Conservation (phyloP, 805 yeast species). For the Myxozyma neotropica region DNA sequence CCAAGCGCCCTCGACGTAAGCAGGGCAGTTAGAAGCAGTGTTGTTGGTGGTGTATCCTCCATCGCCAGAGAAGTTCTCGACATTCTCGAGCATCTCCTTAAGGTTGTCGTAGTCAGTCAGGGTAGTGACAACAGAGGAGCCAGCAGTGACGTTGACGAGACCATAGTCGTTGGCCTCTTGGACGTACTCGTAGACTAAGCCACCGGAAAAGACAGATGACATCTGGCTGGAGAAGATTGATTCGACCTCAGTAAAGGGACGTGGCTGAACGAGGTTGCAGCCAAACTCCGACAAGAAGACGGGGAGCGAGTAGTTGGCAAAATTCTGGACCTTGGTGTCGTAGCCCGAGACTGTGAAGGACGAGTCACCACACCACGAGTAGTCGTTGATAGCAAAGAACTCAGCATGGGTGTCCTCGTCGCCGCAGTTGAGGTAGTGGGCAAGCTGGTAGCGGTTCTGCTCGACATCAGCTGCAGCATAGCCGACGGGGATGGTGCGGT, state of each 20-base stretch:
- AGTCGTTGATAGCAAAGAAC: slow-evolving; percentile 91
- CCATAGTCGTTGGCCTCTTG: slow-evolving; percentile 80
- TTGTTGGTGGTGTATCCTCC: slow-evolving; percentile 31
- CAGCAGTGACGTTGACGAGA: slow-evolving; percentile 60
- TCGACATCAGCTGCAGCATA: slow-evolving; percentile 90
- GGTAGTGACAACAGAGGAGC: slow-evolving; percentile 49
- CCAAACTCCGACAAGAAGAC: slow-evolving; percentile 91
- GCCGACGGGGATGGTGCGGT: slow-evolving; percentile 88
- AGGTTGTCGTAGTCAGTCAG: slow-evolving; percentile 64
- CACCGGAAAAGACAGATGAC: slow-evolving; percentile 66
- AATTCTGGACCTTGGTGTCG: slow-evolving; percentile 61
- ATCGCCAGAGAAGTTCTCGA: slow-evolving; percentile 37
- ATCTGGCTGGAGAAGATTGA: slow-evolving; percentile 53
- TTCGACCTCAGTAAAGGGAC: slow-evolving; percentile 82
- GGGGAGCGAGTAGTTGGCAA: slow-evolving; percentile 71
- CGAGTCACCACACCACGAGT: slow-evolving; percentile 92
- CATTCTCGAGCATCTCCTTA: slow-evolving; percentile 56
- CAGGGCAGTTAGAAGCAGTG: slow-evolving; percentile 35
- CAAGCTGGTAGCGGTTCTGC: slow-evolving; percentile 69
- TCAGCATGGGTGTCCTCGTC: slow-evolving; percentile 50
- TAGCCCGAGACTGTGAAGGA: slow-evolving; percentile 77
- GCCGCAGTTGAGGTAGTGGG: slow-evolving; percentile 76
- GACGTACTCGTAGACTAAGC: slow-evolving; percentile 88
- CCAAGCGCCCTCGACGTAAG: slow-evolving; percentile 36
- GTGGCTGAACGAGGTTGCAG: slow-evolving; percentile 73